phyloP scores from a whole-genome alignment of 2,329 filamentous ascomycete species.

The Claviceps capensis region DNA sequence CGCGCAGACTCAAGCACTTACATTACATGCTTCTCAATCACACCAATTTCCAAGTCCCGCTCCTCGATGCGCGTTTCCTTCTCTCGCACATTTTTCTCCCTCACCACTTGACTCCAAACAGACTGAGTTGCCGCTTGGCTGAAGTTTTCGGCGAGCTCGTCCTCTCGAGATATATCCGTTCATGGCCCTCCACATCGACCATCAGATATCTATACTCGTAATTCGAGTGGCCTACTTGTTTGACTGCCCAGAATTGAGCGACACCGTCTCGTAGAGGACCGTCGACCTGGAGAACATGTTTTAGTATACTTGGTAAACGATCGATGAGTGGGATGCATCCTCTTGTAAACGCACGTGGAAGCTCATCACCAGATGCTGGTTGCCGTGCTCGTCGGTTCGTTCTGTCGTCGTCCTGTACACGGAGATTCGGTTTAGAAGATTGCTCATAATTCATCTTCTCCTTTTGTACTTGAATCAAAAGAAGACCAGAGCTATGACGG shows the following conservation, averaged over 20 bases:
- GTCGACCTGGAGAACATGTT: constrained; percentile 41
- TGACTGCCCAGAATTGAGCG: constrained; percentile 67
- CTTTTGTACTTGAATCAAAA: neutral
- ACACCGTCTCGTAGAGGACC: constrained; percentile 61
- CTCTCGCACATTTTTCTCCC: neutral
- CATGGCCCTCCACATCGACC: constrained; percentile 62
- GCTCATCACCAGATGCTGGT: constrained; percentile 70
- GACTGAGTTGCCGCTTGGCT: constrained; percentile 32
- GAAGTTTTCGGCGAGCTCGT: constrained; percentile 27
- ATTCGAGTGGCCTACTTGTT: constrained; percentile 46
- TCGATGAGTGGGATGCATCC: neutral
- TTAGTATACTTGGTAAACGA: too few relatives aligned
- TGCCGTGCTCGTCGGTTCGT: constrained; percentile 58
- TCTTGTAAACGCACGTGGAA: constrained; percentile 51
- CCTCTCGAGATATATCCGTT: constrained; percentile 52
- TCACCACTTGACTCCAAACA: constrained; percentile 51
- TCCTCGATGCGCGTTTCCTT: too few relatives aligned
- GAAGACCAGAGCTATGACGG: neutral
- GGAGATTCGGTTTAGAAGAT: neutral
- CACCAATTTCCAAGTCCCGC: too few relatives aligned
- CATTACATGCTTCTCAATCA: too few relatives aligned
- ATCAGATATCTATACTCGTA: constrained; percentile 71
- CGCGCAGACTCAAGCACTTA: too few relatives aligned
- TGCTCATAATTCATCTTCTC: neutral
- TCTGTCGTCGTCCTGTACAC: constrained; percentile 46